phyloP scores from a whole-genome alignment of 805 yeast species.

The Ogataea populi-albae region DNA sequence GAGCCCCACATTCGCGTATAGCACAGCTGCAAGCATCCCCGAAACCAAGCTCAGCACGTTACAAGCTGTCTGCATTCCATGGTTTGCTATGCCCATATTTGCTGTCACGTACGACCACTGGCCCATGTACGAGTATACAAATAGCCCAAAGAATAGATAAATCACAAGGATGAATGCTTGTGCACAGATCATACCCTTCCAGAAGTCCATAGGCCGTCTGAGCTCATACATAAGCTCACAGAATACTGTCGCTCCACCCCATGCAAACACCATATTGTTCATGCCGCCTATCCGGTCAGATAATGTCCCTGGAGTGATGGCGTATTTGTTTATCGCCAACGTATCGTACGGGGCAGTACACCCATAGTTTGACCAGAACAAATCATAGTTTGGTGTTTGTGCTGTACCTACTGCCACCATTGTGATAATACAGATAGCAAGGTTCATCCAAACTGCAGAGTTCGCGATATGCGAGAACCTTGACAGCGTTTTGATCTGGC shows the following conservation, averaged over 20 bases:
- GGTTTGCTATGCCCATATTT: conserved; percentile 40
- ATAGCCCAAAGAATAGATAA: conserved; percentile 41
- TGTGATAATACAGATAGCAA: conserved; percentile 41
- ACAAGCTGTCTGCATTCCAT: conserved; percentile 40
- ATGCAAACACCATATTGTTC: conserved; percentile 47
- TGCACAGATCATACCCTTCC: conserved; percentile 45
- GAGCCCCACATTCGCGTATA: conserved; percentile 47
- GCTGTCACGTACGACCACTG: conserved; percentile 44
- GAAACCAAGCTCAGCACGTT: conserved; percentile 39
- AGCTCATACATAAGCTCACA: conserved; percentile 47
- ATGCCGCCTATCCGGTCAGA: conserved; percentile 29
- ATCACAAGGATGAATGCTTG: conserved; percentile 39
- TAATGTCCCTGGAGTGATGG: conserved; percentile 30
- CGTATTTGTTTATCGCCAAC: conserved; percentile 7
- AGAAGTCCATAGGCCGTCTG: conserved; percentile 46
- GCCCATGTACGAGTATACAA: conserved; percentile 44
- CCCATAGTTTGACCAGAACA: conserved; percentile 16
- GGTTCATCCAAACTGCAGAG: conserved; percentile 46
- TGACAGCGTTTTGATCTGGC: conserved; percentile 41
- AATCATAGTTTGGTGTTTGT: conserved; percentile 33
- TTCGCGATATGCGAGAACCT: conserved; percentile 42
- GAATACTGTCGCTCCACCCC: conserved; percentile 50
- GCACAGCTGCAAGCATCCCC: conserved; percentile 45
- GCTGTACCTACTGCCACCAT: conserved; percentile 39
- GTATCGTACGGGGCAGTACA: conserved; percentile 23